phyloP scores from a whole-genome alignment of 2,329 filamentous ascomycete species.

The Chaetomium olivaceum region DNA sequence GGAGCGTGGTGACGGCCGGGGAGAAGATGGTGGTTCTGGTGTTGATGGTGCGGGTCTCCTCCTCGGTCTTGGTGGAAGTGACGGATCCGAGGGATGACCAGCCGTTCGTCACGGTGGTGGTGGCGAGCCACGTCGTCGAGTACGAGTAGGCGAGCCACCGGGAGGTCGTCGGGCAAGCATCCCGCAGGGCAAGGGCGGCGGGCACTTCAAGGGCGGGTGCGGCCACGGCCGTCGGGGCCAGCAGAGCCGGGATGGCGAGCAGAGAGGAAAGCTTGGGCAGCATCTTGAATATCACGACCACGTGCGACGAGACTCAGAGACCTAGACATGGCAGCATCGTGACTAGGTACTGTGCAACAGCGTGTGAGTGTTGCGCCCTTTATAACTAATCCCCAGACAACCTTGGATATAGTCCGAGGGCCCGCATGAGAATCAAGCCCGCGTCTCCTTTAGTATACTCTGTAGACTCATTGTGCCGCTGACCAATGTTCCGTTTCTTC shows the following conservation, averaged over 20 bases:
- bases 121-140: conserved; percentile 11
- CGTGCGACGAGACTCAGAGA: not conserved
- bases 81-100: conserved; percentile 15
- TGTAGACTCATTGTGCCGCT: not conserved
- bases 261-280: conserved; percentile 4
- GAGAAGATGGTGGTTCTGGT: conserved; percentile 10
- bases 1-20: conserved; percentile 15
- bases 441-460: not conserved
- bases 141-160: conserved; percentile 4
- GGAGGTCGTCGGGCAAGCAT: conserved; percentile 2
- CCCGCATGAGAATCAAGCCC: not conserved
- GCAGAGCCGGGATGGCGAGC: conserved; percentile 12
- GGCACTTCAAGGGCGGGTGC: conserved; percentile 10
- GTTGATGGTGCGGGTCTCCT: conserved; percentile 7
- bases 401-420: not conserved
- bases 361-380: not conserved
- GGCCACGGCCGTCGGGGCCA: conserved; percentile 9
- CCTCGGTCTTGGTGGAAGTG: conserved; percentile 19
- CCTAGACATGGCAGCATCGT: not conserved
- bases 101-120: conserved; percentile 17
- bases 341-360: not conserved
- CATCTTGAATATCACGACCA: conserved; percentile 10
- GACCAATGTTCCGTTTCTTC: not conserved
- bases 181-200: conserved; percentile 10
- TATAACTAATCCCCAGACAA: too few species aligned